A percentile compares a stretch with the other conserved stretches of the same genome.
These are phyloP conservation scores for Conoideocrella luteorostrata DNA, from an alignment of 2,329 filamentous ascomycete species.

Conservation along the genomic window DNA sequence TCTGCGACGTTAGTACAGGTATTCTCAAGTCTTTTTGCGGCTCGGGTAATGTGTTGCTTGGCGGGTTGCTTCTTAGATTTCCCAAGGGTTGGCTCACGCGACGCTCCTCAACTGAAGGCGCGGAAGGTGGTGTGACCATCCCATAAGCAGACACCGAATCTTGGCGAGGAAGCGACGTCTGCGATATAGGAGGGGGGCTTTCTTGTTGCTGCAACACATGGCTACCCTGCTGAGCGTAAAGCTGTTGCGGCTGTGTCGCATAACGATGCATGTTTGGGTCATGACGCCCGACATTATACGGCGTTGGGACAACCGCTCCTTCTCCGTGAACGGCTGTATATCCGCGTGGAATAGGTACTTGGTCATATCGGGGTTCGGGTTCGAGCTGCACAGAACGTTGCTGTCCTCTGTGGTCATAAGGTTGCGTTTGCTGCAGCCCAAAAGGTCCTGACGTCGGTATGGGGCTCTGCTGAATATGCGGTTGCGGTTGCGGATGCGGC, in stretches of 20 bases:
- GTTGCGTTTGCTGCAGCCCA: background rate
- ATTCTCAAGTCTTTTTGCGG: background rate
- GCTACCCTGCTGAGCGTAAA: slow-evolving; percentile 8
- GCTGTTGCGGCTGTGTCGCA: slow-evolving; percentile 9
- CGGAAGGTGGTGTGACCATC: slow-evolving; percentile 2
- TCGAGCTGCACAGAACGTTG: background rate
- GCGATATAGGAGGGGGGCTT: slow-evolving; percentile 6
- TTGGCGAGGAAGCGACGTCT: background rate
- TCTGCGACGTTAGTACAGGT: background rate
- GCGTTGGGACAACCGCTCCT: slow-evolving; percentile 21
- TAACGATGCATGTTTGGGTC: too few species aligned
- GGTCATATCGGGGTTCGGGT: slow-evolving; percentile 28
- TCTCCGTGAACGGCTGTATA: slow-evolving; percentile 32
- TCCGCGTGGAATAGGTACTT: slow-evolving; percentile 30
- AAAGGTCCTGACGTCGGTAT: background rate
- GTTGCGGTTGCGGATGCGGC: background rate
- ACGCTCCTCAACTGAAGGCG: background rate
- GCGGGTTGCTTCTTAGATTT: background rate
- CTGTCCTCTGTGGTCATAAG: background rate
- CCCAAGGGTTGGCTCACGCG: background rate
- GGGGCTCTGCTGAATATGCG: background rate
- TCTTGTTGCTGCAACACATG: slow-evolving; percentile 9
- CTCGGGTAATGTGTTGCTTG: background rate
- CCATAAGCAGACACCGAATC: slow-evolving; percentile 7
- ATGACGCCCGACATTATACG: slow-evolving; percentile 20